Conservation (phyloP, 345 rosid genomes). For the Eucalyptus erythrocorys region DNA sequence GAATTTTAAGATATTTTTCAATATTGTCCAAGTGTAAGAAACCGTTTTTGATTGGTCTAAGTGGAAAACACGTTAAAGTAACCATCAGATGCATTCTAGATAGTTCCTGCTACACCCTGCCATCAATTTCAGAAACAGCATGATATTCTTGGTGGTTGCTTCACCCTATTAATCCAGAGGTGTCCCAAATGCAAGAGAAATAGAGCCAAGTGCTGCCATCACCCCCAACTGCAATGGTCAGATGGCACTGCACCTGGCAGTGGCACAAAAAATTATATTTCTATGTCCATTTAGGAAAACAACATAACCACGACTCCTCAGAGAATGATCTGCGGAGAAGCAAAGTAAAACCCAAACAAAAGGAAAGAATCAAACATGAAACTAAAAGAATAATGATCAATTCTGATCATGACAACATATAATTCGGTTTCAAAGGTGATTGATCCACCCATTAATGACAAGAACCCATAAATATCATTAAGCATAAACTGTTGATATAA, state of each 20-base stretch:
- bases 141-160: background rate
- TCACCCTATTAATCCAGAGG: background rate
- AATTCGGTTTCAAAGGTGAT: background rate
- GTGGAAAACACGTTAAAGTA: background rate
- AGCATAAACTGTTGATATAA: background rate
- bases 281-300: background rate
- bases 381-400: background rate
- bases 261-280: background rate
- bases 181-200: background rate
- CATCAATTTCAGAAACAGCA: background rate
- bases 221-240: background rate
- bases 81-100: background rate
- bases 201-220: background rate
- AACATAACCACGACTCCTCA: background rate
- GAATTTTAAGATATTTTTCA: too few species aligned
- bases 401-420: background rate
- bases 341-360: background rate
- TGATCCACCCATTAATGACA: background rate
- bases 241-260: background rate
- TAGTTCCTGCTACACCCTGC: background rate
- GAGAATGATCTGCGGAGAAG: background rate
- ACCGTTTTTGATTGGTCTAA: background rate
- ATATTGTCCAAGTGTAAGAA: too few species aligned
- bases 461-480: background rate
- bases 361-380: background rate